Evolutionary conservation across 768 basidiomycete genomes (phyloP).

Genomic region (Trametes villosa): DNA sequence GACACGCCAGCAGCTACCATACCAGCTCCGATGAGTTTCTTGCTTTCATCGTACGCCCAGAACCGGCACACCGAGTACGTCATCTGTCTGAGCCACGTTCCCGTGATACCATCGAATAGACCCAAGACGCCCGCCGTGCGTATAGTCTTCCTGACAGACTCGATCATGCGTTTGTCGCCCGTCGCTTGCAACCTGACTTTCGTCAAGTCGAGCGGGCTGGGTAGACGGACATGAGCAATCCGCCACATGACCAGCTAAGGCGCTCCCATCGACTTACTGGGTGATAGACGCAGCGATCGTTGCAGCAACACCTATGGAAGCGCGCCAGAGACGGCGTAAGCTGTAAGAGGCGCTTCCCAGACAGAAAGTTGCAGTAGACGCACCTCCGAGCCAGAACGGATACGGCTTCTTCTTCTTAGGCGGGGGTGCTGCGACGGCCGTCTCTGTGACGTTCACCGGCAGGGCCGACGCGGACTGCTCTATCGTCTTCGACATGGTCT

Average conservation of each 20-base stretch:
- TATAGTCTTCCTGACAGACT: slow-evolving; percentile 81
- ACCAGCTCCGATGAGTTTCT: slow-evolving; percentile 75
- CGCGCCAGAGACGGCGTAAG: slow-evolving; percentile 6
- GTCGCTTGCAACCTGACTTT: slow-evolving; percentile 92
- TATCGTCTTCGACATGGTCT: slow-evolving; percentile 17
- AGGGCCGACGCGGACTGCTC: slow-evolving; percentile 13
- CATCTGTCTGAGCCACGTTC: slow-evolving; percentile 92
- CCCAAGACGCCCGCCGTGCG: slow-evolving; percentile 78
- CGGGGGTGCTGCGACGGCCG: slow-evolving; percentile 1
- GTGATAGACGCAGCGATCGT: slow-evolving; percentile 90
- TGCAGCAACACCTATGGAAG: slow-evolving; percentile 64
- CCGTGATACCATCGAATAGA: slow-evolving; percentile 84
- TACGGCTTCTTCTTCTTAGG: slow-evolving; percentile 67
- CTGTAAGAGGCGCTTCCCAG: neutral
- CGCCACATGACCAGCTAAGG: neutral
- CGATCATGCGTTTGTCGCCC: slow-evolving; percentile 89
- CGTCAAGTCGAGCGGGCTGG: slow-evolving; percentile 82
- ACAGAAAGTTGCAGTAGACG: slow-evolving; percentile 24
- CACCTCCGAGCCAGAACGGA: slow-evolving; percentile 86
- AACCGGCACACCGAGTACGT: slow-evolving; percentile 91
- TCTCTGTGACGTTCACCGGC: slow-evolving; percentile 13
- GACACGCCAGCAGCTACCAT: slow-evolving; percentile 6
- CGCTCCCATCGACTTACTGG: slow-evolving; percentile 54
- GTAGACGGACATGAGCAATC: neutral
- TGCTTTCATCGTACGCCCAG: slow-evolving; percentile 92